Conservation (phyloP, 805 yeast species). For the Wickerhamomyces rabaulensis region DNA sequence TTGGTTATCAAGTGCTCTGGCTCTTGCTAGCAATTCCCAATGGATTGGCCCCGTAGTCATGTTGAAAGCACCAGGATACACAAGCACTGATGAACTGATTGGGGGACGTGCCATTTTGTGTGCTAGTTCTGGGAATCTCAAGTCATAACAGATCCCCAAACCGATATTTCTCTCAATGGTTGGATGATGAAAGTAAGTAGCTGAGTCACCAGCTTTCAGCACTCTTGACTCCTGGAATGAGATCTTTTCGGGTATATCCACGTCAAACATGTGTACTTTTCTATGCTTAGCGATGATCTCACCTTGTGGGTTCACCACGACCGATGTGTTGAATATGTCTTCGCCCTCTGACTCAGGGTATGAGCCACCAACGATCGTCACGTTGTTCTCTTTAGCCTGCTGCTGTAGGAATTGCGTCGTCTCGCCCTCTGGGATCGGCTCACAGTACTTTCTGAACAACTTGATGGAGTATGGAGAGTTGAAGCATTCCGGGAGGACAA, state of each 20-base stretch:
- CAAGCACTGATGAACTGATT: conserved; percentile 64
- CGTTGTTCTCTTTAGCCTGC: conserved; percentile 60
- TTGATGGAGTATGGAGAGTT: conserved; percentile 91
- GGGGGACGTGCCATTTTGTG: conserved; percentile 57
- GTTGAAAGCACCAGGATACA: conserved; percentile 84
- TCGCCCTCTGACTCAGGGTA: conserved; percentile 72
- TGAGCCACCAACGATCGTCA: conserved; percentile 85
- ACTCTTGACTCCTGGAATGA: conserved; percentile 82
- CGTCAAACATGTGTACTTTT: conserved; percentile 87
- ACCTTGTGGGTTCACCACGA: conserved; percentile 75
- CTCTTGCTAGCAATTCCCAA: conserved; percentile 72
- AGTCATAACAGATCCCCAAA: conserved; percentile 79
- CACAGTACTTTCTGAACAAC: conserved; percentile 85
- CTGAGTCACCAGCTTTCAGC: conserved; percentile 73
- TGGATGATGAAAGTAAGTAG: conserved; percentile 49
- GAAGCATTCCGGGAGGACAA: conserved; percentile 95
- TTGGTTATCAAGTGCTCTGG: conserved; percentile 76
- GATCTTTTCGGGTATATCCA: conserved; percentile 90
- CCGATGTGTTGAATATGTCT: conserved; percentile 66
- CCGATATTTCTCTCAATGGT: conserved; percentile 56
- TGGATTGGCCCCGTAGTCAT: conserved; percentile 84
- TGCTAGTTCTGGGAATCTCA: conserved; percentile 79
- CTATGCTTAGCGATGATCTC: conserved; percentile 82
- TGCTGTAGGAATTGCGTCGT: conserved; percentile 57
- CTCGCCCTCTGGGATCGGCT: conserved; percentile 72